phyloP scores from a whole-genome alignment of 73 alveolate species.

The Loxodes magnus region DNA sequence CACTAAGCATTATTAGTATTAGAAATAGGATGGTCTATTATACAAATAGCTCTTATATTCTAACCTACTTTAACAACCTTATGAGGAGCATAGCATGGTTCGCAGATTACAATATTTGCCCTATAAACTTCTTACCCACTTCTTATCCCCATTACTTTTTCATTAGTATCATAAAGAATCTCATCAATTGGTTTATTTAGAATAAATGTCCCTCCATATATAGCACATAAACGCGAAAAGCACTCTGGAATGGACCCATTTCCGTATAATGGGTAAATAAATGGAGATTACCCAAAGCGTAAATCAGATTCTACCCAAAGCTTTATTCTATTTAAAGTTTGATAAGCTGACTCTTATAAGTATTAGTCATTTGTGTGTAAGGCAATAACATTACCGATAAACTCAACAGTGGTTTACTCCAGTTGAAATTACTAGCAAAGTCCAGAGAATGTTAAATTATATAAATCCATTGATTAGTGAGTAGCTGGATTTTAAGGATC shows the following conservation, averaged over 20 bases:
- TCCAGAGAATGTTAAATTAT: slow-evolving; percentile 25
- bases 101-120: slow-evolving; percentile 90
- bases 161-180: slow-evolving; percentile 64
- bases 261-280: slow-evolving; percentile 97
- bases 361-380: slow-evolving; percentile 67
- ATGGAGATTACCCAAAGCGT: slow-evolving; percentile 89
- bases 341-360: slow-evolving; percentile 63
- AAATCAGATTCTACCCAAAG: slow-evolving; percentile 80
- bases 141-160: slow-evolving; percentile 73
- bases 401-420: slow-evolving; percentile 93
- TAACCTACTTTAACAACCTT: slow-evolving; percentile 65
- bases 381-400: slow-evolving; percentile 98
- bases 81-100: slow-evolving; percentile 85
- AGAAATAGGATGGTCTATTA: slow-evolving; percentile 95
- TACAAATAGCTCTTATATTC: slow-evolving; percentile 88
- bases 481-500: slow-evolving; percentile 65
- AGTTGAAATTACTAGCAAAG: slow-evolving; percentile 54
- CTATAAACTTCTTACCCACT: slow-evolving; percentile 65
- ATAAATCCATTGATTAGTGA: slow-evolving; percentile 24
- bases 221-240: slow-evolving; percentile 91
- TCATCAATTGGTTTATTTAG: slow-evolving; percentile 91
- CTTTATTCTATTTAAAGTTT: slow-evolving; percentile 55
- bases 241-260: slow-evolving; percentile 97
- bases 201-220: slow-evolving; percentile 97
- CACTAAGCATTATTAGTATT: slow-evolving; percentile 82